Percentiles rank a stretch among this genome's conserved stretches.
Evolutionary conservation across 257 asterid genomes (phyloP).

Genomic region (Rhazya stricta): DNA sequence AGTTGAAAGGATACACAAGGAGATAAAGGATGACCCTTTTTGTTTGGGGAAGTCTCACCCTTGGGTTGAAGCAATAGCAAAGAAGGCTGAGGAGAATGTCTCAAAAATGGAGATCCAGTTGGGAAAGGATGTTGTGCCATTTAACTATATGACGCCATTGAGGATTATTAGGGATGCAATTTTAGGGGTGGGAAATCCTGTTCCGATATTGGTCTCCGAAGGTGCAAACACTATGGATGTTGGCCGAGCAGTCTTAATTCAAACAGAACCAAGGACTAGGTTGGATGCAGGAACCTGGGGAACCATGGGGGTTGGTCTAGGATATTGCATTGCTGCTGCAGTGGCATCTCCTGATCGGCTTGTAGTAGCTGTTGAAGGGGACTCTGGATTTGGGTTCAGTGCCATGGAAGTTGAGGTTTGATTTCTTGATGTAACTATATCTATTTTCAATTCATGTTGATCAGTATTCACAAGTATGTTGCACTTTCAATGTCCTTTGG

Average conservation of each 20-base stretch:
- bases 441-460: neutral
- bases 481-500: neutral
- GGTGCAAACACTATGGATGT: conserved; percentile 96
- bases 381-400: conserved; percentile 95
- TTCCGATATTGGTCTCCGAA: conserved; percentile 80
- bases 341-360: conserved; percentile 79
- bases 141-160: conserved; percentile 82
- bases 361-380: conserved; percentile 97
- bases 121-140: conserved; percentile 72
- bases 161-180: conserved; percentile 89
- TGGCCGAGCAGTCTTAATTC: conserved; percentile 77
- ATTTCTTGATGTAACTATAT: neutral
- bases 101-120: conserved; percentile 77
- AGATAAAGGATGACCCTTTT: conserved; percentile 79
- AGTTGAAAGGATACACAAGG: conserved; percentile 54
- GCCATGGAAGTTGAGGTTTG: conserved; percentile 96
- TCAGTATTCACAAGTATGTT: neutral
- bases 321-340: conserved; percentile 97
- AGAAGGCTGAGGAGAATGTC: conserved; percentile 71
- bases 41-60: conserved; percentile 73
- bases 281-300: conserved; percentile 99
- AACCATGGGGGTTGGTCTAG: conserved; percentile 97
- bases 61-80: conserved; percentile 66
- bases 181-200: conserved; percentile 53
- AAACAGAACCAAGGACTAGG: conserved; percentile 86